phyloP scores from a whole-genome alignment of 2,329 filamentous ascomycete species.

The Ophiostoma pallidulum region DNA sequence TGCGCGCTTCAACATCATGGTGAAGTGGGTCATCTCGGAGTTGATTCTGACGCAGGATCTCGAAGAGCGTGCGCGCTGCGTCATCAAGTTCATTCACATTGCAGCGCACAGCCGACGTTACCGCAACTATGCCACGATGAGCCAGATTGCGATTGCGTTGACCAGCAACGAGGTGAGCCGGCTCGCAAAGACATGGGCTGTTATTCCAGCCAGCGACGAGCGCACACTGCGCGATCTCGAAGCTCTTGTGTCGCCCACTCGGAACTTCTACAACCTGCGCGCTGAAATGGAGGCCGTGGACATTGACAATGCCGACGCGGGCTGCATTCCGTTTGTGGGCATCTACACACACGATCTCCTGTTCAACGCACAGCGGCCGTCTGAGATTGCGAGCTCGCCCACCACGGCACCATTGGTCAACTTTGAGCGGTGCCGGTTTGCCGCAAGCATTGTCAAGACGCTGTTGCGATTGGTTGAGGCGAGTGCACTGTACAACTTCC shows the following conservation, averaged over 20 bases:
- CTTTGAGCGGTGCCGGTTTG: conserved; percentile 71
- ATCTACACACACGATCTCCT: conserved; percentile 77
- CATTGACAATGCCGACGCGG: conserved; percentile 44
- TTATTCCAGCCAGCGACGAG: conserved; percentile 57
- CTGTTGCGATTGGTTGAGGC: conserved; percentile 69
- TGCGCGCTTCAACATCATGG: conserved; percentile 78
- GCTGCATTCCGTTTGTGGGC: conserved; percentile 77
- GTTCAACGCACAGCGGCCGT: conserved; percentile 70
- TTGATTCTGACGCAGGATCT: conserved; percentile 63
- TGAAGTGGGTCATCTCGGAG: conserved; percentile 78
- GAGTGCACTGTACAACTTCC: conserved; percentile 63
- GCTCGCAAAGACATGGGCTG: conserved; percentile 59
- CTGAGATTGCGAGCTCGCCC: conserved; percentile 60
- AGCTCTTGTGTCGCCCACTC: conserved; percentile 61
- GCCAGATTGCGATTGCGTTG: conserved; percentile 68
- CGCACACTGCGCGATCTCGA: conserved; percentile 61
- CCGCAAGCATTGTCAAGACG: conserved; percentile 70
- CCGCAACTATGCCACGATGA: conserved; percentile 77
- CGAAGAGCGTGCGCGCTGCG: conserved; percentile 63
- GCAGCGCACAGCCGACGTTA: conserved; percentile 65
- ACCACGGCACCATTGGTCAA: conserved; percentile 63
- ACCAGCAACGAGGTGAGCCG: conserved; percentile 63
- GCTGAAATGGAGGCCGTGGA: conserved; percentile 68
- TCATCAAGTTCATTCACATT: conserved; percentile 76
- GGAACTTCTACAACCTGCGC: conserved; percentile 68